These are phyloP conservation scores for Botryosphaeria dothidea DNA, from an alignment of 2,329 filamentous ascomycete genomes.

Conservation along the genomic window DNA sequence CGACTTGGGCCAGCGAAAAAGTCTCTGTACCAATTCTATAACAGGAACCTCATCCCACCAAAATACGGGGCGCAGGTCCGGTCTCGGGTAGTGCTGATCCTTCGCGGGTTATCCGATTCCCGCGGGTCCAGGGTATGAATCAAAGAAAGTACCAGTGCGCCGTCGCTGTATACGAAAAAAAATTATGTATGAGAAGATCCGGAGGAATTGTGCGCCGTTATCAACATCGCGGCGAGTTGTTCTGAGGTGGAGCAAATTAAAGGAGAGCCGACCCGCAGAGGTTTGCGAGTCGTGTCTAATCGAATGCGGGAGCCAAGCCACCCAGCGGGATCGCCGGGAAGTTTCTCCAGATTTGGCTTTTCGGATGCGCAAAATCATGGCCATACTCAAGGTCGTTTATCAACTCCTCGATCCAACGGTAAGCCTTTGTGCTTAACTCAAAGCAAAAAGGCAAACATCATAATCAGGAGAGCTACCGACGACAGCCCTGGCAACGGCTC, in stretches of 20 bases:
- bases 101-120: not conserved
- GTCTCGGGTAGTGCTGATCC: not conserved
- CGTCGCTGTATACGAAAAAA: slow-evolving; percentile 6
- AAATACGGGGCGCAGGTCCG: not conserved
- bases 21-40: not conserved
- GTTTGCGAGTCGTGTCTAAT: slow-evolving; percentile 3
- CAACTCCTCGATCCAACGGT: not conserved
- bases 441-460: slow-evolving; percentile 1
- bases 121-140: slow-evolving; percentile 8
- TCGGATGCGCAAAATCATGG: not conserved
- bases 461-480: slow-evolving; percentile 5
- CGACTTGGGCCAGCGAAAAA: not conserved
- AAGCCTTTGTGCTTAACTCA: not conserved
- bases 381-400: too few relatives aligned
- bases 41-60: not conserved
- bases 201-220: not conserved
- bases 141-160: slow-evolving; percentile 3
- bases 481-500: not conserved
- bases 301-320: not conserved
- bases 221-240: slow-evolving; percentile 9
- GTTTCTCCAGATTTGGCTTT: not conserved
- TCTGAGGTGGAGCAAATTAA: slow-evolving; percentile 12
- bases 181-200: slow-evolving; percentile 7
- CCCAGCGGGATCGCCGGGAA: slow-evolving; percentile 1
- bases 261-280: slow-evolving; percentile 7